A percentile compares a stretch with the other conserved stretches of the same genome.
Evolutionary conservation across 23 red algal species (phyloP).

Genomic region (Cyanidioschyzon merolae): DNA sequence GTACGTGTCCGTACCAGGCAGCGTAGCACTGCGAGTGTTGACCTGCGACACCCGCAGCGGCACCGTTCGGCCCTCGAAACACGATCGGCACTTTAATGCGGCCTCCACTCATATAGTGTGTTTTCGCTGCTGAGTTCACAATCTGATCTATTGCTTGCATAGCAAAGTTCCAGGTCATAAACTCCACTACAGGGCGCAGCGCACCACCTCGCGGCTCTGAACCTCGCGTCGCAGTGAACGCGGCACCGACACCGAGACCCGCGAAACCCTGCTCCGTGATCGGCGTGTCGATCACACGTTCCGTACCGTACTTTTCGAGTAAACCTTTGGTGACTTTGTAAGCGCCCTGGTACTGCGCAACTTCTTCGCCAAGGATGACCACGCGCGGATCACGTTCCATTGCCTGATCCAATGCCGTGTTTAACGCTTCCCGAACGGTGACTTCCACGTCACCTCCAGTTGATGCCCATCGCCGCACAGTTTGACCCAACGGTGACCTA

Average conservation of each 20-base stretch:
- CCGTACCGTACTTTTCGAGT: constrained; percentile 61
- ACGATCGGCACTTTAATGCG: constrained; percentile 87
- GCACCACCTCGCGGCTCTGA: neutral
- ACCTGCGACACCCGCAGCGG: constrained; percentile 66
- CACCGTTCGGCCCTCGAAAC: constrained; percentile 94
- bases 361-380: constrained; percentile 89
- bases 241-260: constrained; percentile 76
- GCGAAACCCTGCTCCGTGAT: constrained; percentile 95
- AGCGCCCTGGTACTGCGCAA: constrained; percentile 91
- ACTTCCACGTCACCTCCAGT: constrained; percentile 8
- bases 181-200: constrained; percentile 79
- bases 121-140: constrained; percentile 97
- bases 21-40: constrained; percentile 98
- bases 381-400: constrained; percentile 76
- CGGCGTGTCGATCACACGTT: constrained; percentile 86
- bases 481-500: too few relatives aligned
- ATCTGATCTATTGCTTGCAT: constrained; percentile 99
- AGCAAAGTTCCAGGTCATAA: constrained; percentile 99
- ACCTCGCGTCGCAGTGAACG: constrained; percentile 36
- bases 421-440: constrained; percentile 82
- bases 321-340: constrained; percentile 98
- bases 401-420: constrained; percentile 86
- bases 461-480: too few relatives aligned
- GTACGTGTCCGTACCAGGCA: constrained; percentile 82
- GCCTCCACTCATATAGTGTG: constrained; percentile 88